Conservation (phyloP, 2,329 filamentous ascomycete genomes). For the Calonectria pauciramosa region DNA sequence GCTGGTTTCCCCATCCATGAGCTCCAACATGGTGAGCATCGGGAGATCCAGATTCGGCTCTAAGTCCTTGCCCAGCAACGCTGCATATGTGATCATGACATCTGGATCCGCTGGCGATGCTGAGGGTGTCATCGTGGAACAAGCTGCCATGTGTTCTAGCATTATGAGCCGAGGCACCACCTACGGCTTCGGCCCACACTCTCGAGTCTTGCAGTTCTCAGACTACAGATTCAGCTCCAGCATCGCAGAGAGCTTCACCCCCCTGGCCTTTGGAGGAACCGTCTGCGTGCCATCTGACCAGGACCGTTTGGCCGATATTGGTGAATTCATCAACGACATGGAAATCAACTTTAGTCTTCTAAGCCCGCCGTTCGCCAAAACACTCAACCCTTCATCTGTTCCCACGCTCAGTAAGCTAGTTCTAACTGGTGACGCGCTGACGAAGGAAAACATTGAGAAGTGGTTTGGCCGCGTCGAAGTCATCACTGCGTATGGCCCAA, state of each 20-base stretch:
- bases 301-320: constrained; percentile 16
- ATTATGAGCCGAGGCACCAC: neutral
- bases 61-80: neutral
- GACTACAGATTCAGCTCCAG: neutral
- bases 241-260: neutral
- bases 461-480: constrained; percentile 2
- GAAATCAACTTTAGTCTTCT: neutral
- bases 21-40: neutral
- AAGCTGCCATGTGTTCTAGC: neutral
- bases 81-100: neutral
- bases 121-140: neutral
- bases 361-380: constrained; percentile 14
- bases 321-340: neutral
- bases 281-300: neutral
- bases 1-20: neutral
- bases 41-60: neutral
- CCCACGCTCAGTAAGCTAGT: constrained; percentile 9
- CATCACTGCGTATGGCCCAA: constrained; percentile 2
- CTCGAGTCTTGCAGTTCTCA: constrained; percentile 3
- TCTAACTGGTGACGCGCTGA: constrained; percentile 12
- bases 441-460: neutral
- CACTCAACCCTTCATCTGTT: neutral
- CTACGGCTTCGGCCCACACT: neutral
- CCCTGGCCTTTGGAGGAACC: neutral
- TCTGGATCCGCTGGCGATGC: neutral